These are phyloP conservation scores for Fraxinus angustifolia DNA, from an alignment of 305 asterid species.

Conservation along the genomic window DNA sequence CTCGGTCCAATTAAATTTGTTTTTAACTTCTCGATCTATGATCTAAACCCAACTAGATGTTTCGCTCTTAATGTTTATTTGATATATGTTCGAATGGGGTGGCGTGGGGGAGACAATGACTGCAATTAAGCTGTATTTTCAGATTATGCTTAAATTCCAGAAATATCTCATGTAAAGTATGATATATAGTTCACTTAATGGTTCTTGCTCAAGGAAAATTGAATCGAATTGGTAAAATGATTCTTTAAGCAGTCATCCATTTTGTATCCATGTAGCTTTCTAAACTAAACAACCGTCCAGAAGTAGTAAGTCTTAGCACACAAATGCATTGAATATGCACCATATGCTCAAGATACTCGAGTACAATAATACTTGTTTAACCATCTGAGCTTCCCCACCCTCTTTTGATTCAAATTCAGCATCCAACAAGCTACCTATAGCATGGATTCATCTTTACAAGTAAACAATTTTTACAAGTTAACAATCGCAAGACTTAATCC, in stretches of 20 bases:
- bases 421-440: neutral
- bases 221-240: neutral
- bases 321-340: neutral
- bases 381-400: neutral
- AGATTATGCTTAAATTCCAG: neutral
- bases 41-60: neutral
- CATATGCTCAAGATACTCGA: neutral
- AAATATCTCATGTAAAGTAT: neutral
- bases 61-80: neutral
- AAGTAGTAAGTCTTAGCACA: neutral
- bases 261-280: neutral
- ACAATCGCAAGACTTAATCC: neutral
- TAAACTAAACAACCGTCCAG: neutral
- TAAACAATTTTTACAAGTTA: neutral
- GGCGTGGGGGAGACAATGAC: neutral
- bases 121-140: neutral
- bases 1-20: neutral
- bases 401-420: neutral
- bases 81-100: neutral
- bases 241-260: neutral
- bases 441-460: neutral
- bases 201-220: neutral
- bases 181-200: neutral
- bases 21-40: neutral
- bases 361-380: neutral